A percentile compares a stretch with the other conserved stretches of the same genome.
Evolutionary conservation across 495 filamentous ascomycete species (phyloP).

Genomic region (Sporormia fimetaria): DNA sequence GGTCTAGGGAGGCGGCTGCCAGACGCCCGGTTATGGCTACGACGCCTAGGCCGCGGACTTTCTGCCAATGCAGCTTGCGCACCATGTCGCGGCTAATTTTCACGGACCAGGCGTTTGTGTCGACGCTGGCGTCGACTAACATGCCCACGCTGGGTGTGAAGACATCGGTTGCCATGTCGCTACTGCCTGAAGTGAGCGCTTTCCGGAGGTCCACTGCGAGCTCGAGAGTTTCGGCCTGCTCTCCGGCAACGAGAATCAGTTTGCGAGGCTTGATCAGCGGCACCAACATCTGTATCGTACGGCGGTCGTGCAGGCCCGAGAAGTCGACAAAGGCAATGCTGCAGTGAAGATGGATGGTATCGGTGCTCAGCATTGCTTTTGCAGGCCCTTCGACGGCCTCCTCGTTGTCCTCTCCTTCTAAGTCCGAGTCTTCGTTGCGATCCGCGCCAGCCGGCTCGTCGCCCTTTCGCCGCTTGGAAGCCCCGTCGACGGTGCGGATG

Average conservation of each 20-base stretch:
- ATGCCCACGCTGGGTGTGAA: conserved; percentile 66
- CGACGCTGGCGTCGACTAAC: conserved; percentile 78
- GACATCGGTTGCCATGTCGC: conserved; percentile 46
- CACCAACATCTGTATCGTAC: conserved; percentile 85
- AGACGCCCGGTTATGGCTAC: conserved; percentile 71
- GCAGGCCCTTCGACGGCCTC: conserved; percentile 54
- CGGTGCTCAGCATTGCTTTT: conserved; percentile 52
- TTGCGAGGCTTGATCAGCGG: conserved; percentile 90
- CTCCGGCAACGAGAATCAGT: conserved; percentile 76
- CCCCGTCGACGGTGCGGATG: conserved; percentile 12
- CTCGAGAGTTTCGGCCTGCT: conserved; percentile 58
- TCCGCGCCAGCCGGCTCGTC: conserved; percentile 11
- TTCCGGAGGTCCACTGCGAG: conserved; percentile 74
- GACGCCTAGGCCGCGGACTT: conserved; percentile 76
- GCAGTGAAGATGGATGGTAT: conserved; percentile 53
- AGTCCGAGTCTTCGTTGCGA: conserved; percentile 29
- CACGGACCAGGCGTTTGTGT: conserved; percentile 94
- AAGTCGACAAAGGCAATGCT: conserved; percentile 84
- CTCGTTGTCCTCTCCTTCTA: conserved; percentile 40
- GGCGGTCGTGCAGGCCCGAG: conserved; percentile 81
- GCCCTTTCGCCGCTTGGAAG: conserved; percentile 34
- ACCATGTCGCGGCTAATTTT: conserved; percentile 76
- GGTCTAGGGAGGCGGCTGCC: conserved; percentile 24
- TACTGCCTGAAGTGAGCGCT: conserved; percentile 47
- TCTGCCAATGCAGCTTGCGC: conserved; percentile 83